Base-by-base conservation (phyloP, 2,329 filamentous ascomycete species). In the Fusarium continuum region DNA sequence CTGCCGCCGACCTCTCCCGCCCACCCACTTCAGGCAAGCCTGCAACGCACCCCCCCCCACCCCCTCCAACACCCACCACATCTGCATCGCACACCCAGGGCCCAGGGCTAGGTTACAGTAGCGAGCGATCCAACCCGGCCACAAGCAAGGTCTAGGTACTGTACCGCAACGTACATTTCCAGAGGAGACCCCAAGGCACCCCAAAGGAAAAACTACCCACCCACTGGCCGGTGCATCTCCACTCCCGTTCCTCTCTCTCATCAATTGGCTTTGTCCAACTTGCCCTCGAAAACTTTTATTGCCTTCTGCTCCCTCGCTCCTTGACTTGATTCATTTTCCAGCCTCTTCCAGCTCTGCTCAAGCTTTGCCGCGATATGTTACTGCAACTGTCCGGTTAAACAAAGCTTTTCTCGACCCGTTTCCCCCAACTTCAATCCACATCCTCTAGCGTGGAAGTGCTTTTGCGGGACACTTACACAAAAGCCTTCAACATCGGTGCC, bases 211-310 rank as follows among this genome's bases (percentile, higher is more conserved):
- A 69, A 68, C 59, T 68, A 69, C 49, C 69, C 69, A 71, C 69
- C 64, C 63, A 54, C 66, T 54, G 59, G 61, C 65, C 51, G 50
- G 67, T 67, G 59, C 66, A 70, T 66, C 69, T 69, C 69, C 69
- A 71, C 70, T 66, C 56, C 56, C 32, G 64, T 71, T 67, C 58
- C 63, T 65, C 67, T 55, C 64, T 61, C 66, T 58, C 68, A 65
- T 70, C 71, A 71, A 71, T 70, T 71, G 69, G 69, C 54, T 65
- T 71, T 68, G 53, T 69, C 65, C 67, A 69, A 70, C 67, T 68
- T 70, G 62, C 50, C 64, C 63, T 70, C 64, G 64, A 70, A 70
- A 73, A 72, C 55, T 70, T 73, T 73, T 72, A 70, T 70, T 67
- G 59, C 52, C 61, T 59, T 56, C 62, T 67, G 20, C 45, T 43